phyloP scores from a whole-genome alignment of 108 stramenopile species.

The Pseudonitzschia multiseries region DNA sequence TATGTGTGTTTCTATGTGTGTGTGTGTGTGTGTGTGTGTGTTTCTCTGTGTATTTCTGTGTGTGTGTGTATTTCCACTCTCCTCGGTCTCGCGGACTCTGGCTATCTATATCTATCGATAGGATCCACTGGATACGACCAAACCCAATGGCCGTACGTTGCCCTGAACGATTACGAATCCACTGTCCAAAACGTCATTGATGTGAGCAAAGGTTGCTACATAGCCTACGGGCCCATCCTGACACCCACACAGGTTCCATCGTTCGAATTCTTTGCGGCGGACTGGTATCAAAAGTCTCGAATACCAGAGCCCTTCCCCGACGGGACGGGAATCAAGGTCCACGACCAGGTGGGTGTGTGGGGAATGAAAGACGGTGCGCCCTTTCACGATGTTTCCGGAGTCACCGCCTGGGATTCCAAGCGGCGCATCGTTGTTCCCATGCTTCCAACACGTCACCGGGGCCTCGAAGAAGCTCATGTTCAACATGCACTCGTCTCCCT shows the following conservation, averaged over 20 bases:
- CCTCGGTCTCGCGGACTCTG: neutral
- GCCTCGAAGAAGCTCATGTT: slow-evolving; percentile 2
- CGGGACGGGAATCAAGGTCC: neutral
- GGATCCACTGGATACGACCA: neutral
- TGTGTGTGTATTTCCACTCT: neutral
- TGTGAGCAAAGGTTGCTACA: neutral
- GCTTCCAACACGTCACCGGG: neutral
- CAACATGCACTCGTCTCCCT: slow-evolving; percentile 4
- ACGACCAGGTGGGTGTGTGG: neutral
- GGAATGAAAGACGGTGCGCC: neutral
- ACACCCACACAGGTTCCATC: neutral
- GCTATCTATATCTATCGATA: neutral
- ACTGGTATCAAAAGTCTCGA: neutral
- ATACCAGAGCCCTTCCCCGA: neutral
- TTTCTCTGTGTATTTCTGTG: too few relatives aligned
- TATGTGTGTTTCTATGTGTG: too few relatives aligned
- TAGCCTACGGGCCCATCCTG: slow-evolving; percentile 1
- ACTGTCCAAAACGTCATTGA: neutral
- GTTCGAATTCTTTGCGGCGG: neutral
- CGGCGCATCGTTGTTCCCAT: neutral
- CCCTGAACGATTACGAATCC: neutral
- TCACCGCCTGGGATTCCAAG: neutral
- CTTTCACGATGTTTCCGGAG: neutral
- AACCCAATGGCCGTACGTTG: neutral
- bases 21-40: too few relatives aligned